Base-by-base conservation (phyloP, 352 stramenopile genomes). In the Blastocystis hominis region DNA sequence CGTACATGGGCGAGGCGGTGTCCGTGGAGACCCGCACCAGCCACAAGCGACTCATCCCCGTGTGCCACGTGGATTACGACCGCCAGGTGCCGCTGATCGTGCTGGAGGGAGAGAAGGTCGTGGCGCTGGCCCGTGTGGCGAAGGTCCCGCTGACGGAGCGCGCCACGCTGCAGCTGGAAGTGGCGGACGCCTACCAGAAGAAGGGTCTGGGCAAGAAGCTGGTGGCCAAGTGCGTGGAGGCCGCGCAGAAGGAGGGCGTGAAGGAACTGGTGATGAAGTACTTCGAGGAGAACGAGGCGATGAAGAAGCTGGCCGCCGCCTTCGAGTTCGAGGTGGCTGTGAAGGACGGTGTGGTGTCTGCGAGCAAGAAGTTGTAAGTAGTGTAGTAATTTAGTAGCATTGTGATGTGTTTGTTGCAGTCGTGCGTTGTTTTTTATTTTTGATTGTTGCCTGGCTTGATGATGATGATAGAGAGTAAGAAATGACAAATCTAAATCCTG, bases 191-290 rank as follows among this genome's bases (percentile, higher is more conserved):
- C 17, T 70, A 40, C 46, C 72, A 84, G 59, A 84, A 84, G 72
- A 24, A 84, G 42, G 72, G 72, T 63, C 46, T 84, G 4, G 72
- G 72, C 24, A 84, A 84, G 72, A 70, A 84, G 30, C 36, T 84
- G 54, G 20, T 84, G 34, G 72, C 70, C 10, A 42, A 84, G 59
- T 47, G 72, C 38, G 9, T 84, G 38, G 38, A 7, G 72, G 53
- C 70, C 20, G 72, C 72, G 34, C 44, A 84, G 59, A 36, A 3
- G 40, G 72, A 84, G 36, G 36, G 42, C 24, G 64, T 76, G 64
- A 9, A 76, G 64, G 55, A 76, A 40, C 3, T 76, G 64, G n/a
- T 9, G 4, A 76, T 76, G 64, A 76, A 76, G 64, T 76, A 40
- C 64, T 76, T 76, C 64, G 40, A 76, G 64, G 64, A 76, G 13